Conservation (phyloP, 2,329 filamentous ascomycete species). For the Pseudogymnoascus sp. region DNA sequence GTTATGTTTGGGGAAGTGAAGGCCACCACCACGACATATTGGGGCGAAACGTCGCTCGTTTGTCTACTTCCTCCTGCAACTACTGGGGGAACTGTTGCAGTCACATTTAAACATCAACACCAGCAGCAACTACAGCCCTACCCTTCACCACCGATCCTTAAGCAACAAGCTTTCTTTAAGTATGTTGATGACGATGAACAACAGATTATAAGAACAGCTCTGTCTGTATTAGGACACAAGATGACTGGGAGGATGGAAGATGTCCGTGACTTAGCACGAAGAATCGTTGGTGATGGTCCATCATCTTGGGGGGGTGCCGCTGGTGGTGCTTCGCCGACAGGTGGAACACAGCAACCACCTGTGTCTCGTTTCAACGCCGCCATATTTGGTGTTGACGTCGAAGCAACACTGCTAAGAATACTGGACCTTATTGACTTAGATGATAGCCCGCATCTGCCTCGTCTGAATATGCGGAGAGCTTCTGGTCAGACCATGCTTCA, state of each 20-base stretch:
- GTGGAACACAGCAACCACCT: conserved; percentile 39
- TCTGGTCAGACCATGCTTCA: conserved; percentile 78
- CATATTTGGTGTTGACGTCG: conserved; percentile 28
- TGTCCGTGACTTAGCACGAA: conserved; percentile 52
- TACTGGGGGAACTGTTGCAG: conserved; percentile 50
- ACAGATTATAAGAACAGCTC: conserved; percentile 58
- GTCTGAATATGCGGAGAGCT: conserved; percentile 55
- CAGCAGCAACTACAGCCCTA: conserved; percentile 38
- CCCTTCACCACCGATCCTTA: conserved; percentile 37
- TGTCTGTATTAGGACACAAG: conserved; percentile 57
- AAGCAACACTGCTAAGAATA: conserved; percentile 53
- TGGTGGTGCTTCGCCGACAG: conserved; percentile 35
- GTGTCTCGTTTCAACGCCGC: conserved; percentile 35
- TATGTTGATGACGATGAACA: conserved; percentile 68
- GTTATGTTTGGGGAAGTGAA: conserved; percentile 73
- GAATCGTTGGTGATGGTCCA: conserved; percentile 47
- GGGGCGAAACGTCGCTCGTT: conserved; percentile 55
- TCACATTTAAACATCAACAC: conserved; percentile 49
- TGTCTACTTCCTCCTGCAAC: conserved; percentile 54
- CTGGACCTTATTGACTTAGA: conserved; percentile 75
- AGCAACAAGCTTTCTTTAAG: conserved; percentile 54
- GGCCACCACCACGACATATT: conserved; percentile 56
- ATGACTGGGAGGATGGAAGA: conserved; percentile 57
- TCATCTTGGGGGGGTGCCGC: conserved; percentile 40
- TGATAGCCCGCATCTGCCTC: conserved; percentile 60